These are phyloP conservation scores for Teunomyces cretensis DNA, from an alignment of 805 yeast species.

Conservation along the genomic window DNA sequence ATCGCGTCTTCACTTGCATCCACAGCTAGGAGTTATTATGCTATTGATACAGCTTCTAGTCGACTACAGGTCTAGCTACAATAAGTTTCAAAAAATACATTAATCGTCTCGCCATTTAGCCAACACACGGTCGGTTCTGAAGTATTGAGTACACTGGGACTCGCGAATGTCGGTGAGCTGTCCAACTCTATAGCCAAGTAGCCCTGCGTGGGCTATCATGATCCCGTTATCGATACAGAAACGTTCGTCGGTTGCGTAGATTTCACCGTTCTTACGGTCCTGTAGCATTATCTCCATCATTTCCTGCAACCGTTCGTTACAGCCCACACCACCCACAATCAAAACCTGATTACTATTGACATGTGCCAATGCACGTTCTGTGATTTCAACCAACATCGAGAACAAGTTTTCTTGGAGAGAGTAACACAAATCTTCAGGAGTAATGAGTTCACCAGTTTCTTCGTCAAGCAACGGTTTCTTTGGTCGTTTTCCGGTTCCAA, in stretches of 20 bases:
- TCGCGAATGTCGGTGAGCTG: constrained; percentile 56
- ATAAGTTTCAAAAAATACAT: not conserved
- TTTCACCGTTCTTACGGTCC: constrained; percentile 79
- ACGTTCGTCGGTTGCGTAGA: constrained; percentile 93
- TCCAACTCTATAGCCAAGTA: constrained; percentile 82
- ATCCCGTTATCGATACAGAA: constrained; percentile 98
- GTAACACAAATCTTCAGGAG: constrained; percentile 86
- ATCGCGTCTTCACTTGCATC: not conserved
- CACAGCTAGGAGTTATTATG: not conserved
- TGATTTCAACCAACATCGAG: constrained; percentile 96
- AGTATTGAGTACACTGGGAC: constrained; percentile 89
- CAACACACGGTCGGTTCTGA: constrained; percentile 90
- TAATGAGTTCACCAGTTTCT: constrained; percentile 52
- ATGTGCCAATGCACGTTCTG: constrained; percentile 98
- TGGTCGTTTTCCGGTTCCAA: constrained; percentile 36
- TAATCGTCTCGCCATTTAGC: constrained; percentile 82
- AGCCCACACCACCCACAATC: constrained; percentile 98
- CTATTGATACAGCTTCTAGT: not conserved
- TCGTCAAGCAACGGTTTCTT: constrained; percentile 37
- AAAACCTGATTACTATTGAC: constrained; percentile 85
- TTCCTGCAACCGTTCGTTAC: constrained; percentile 84
- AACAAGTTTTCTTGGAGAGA: constrained; percentile 90
- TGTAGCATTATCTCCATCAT: constrained; percentile 96
- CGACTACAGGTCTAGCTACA: constrained; percentile 1
- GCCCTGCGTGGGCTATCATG: constrained; percentile 98